These are phyloP conservation scores for Pleurotus tuber-regium DNA, from an alignment of 768 basidiomycete species.

Conservation along the genomic window DNA sequence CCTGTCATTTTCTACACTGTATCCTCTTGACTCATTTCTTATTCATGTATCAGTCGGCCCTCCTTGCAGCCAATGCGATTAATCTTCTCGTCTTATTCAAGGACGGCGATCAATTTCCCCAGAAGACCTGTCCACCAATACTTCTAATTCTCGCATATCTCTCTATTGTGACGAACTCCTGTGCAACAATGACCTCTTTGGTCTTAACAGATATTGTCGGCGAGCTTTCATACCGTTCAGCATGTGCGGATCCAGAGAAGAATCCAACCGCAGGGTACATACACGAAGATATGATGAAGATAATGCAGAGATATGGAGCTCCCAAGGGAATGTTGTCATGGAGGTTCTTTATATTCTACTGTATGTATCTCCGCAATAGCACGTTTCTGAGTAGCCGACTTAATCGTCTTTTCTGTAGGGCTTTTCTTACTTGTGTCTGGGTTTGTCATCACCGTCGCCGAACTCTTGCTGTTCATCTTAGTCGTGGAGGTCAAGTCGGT, in stretches of 20 bases:
- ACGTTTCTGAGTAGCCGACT: not conserved
- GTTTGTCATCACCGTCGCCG: not conserved
- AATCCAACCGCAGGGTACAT: no score
- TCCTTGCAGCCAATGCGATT: not conserved
- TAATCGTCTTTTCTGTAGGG: not conserved
- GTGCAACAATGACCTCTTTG: not conserved
- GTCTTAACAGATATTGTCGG: not conserved
- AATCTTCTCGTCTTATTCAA: not conserved
- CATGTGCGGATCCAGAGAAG: not conserved
- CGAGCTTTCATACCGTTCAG: not conserved
- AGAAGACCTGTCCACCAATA: not conserved
- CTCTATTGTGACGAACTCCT: not conserved
- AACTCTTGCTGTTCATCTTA: not conserved
- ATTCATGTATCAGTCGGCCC: not conserved
- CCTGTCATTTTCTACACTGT: not conserved
- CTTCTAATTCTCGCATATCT: not conserved
- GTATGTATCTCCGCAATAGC: no score
- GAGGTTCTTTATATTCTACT: not conserved
- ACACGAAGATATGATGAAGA: not conserved
- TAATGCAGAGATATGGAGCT: not conserved
- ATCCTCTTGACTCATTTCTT: not conserved
- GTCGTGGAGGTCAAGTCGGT: not conserved
- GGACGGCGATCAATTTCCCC: not conserved
- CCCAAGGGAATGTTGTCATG: not conserved
- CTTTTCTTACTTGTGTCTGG: not conserved